Conservation (phyloP, 164 flowering plant genomes). For the Echeveria elegans region DNA sequence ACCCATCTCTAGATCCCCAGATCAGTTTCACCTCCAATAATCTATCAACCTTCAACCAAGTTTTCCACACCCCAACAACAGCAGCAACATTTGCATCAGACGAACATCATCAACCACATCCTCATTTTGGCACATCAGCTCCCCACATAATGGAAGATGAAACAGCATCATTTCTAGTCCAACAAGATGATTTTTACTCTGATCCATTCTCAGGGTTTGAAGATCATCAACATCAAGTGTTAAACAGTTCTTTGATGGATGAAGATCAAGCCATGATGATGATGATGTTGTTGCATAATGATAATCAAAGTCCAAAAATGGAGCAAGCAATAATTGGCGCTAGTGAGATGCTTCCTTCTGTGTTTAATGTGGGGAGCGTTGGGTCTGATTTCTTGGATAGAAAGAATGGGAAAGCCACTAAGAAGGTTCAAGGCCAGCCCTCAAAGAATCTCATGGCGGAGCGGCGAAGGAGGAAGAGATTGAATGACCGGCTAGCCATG, state of each 20-base stretch:
- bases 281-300: not conserved
- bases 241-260: not conserved
- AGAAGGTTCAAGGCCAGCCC: constrained; percentile 68
- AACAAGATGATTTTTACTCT: not conserved
- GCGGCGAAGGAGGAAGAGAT: constrained; percentile 74
- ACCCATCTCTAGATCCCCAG: constrained; percentile 17
- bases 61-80: not conserved
- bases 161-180: not conserved
- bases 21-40: constrained; percentile 9
- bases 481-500: constrained; percentile 93
- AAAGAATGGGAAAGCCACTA: constrained; percentile 26
- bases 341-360: constrained; percentile 24
- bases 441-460: constrained; percentile 97
- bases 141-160: not conserved
- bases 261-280: constrained; percentile 8
- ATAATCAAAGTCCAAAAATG: not conserved
- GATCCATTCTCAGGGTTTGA: constrained; percentile 2
- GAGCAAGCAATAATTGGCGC: constrained; percentile 8
- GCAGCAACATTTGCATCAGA: not conserved
- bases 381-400: constrained; percentile 18
- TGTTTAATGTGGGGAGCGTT: constrained; percentile 18
- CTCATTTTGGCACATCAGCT: not conserved
- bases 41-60: not conserved
- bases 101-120: not conserved
- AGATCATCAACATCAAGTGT: not conserved